Percentiles rank a stretch among this genome's conserved stretches.
These are phyloP conservation scores for Agrostemma githago DNA, from an alignment of 148 eudicot genomes.

Conservation along the genomic window DNA sequence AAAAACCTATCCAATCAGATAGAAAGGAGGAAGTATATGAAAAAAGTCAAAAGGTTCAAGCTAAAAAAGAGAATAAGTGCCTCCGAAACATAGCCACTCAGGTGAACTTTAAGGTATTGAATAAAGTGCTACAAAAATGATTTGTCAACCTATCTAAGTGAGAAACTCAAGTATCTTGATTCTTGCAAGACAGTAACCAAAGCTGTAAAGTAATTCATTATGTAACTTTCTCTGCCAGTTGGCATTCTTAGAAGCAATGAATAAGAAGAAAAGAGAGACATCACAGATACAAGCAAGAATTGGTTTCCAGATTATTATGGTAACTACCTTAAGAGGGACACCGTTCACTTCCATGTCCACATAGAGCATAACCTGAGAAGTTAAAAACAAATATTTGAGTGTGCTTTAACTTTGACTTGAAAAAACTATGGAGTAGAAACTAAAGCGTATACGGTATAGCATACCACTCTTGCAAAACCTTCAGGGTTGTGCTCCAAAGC, in stretches of 20 bases:
- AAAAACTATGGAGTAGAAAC: background rate
- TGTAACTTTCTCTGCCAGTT: background rate
- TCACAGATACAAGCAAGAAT: background rate
- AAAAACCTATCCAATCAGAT: too few relatives aligned
- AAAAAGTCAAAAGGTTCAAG: background rate
- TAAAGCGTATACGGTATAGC: constrained; percentile 8
- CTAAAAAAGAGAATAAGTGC: background rate
- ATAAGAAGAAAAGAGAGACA: background rate
- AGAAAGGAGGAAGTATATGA: background rate
- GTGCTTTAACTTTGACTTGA: background rate
- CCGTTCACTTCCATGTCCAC: constrained; percentile 99
- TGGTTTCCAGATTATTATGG: background rate
- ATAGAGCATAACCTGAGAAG: constrained; percentile 86
- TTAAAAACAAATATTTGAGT: constrained; percentile 5
- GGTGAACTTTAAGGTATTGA: background rate
- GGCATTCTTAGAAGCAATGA: background rate
- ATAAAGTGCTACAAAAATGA: background rate
- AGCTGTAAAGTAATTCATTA: background rate
- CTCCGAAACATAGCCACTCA: background rate
- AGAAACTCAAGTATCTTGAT: background rate
- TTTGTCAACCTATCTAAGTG: background rate
- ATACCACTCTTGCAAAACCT: constrained; percentile 96
- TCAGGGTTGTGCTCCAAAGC: constrained; percentile 97
- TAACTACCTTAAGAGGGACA: constrained; percentile 87
- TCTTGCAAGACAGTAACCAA: background rate